These are phyloP conservation scores for Plectranthus barbatus DNA, from an alignment of 257 asterid species.

Conservation along the genomic window DNA sequence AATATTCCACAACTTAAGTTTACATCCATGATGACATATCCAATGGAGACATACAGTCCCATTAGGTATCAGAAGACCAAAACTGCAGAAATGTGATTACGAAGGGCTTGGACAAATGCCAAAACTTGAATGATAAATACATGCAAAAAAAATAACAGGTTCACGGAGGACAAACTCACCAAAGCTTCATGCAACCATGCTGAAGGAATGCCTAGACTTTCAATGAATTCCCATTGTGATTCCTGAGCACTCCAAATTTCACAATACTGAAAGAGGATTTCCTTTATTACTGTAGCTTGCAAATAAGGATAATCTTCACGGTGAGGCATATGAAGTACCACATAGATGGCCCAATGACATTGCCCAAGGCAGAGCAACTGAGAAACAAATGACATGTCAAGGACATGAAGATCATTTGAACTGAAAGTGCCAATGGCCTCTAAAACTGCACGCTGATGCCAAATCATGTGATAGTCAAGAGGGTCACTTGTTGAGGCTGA, in stretches of 20 bases:
- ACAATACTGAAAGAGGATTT: slow-evolving; percentile 89
- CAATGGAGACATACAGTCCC: not conserved
- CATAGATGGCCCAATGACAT: slow-evolving; percentile 97
- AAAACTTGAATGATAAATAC: not conserved
- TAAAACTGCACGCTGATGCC: slow-evolving; percentile 96
- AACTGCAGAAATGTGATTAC: slow-evolving; percentile 2
- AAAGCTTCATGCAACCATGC: slow-evolving; percentile 94
- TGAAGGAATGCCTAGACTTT: slow-evolving; percentile 78
- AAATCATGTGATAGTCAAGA: slow-evolving; percentile 97
- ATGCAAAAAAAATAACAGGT: slow-evolving; percentile 5
- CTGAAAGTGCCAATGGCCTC: slow-evolving; percentile 87
- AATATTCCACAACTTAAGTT: slow-evolving; percentile 3
- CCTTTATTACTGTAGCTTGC: slow-evolving; percentile 65
- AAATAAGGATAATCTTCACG: slow-evolving; percentile 85
- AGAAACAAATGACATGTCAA: slow-evolving; percentile 86
- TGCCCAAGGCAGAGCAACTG: slow-evolving; percentile 86
- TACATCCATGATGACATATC: slow-evolving; percentile 2
- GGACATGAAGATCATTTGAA: slow-evolving; percentile 86
- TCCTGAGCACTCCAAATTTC: slow-evolving; percentile 77
- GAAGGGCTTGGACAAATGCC: not conserved
- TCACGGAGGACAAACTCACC: slow-evolving; percentile 49
- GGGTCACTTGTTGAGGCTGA: slow-evolving; percentile 91
- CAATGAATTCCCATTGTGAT: slow-evolving; percentile 67
- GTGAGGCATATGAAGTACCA: slow-evolving; percentile 86
- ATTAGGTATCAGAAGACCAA: not conserved